Percentiles rank a stretch among this genome's conserved stretches.
Evolutionary conservation across 1,139 yeast genomes (phyloP).

Genomic region (Yamadazyma diddensiae): DNA sequence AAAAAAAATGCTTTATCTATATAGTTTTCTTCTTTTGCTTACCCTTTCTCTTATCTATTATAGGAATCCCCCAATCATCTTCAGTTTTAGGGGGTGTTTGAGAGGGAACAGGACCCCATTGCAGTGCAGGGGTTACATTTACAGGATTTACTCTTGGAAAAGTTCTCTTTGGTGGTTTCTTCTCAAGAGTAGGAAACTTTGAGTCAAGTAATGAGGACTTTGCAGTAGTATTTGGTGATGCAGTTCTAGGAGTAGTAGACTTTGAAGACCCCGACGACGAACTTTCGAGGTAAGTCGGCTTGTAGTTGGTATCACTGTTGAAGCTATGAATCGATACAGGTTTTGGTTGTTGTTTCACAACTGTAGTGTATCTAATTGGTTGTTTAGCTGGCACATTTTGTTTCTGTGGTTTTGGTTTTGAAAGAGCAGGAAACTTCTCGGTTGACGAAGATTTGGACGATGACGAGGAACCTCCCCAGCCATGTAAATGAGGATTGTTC

Average conservation of each 20-base stretch:
- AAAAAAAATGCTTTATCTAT: not conserved
- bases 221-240: not conserved
- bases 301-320: conserved; percentile 22
- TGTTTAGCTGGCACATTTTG: conserved; percentile 10
- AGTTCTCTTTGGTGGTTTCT: conserved; percentile 30
- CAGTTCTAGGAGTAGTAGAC: not conserved
- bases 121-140: conserved; percentile 9
- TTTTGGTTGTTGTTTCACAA: conserved; percentile 20
- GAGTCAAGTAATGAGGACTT: conserved; percentile 11
- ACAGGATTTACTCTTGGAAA: conserved; percentile 42
- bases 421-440: conserved; percentile 54
- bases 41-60: conserved; percentile 13
- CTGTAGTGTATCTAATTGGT: conserved; percentile 43
- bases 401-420: conserved; percentile 19
- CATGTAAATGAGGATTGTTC: conserved; percentile 19
- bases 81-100: conserved; percentile 4
- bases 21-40: conserved; percentile 9
- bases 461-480: conserved; percentile 26
- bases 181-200: conserved; percentile 42
- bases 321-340: conserved; percentile 12
- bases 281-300: conserved; percentile 31
- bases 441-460: conserved; percentile 15
- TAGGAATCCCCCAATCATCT: conserved; percentile 13
- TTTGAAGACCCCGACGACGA: conserved; percentile 11
- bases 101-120: conserved; percentile 12